Conservation (phyloP, 1,284 basidiomycete species). For the Sparassis latifolia region DNA sequence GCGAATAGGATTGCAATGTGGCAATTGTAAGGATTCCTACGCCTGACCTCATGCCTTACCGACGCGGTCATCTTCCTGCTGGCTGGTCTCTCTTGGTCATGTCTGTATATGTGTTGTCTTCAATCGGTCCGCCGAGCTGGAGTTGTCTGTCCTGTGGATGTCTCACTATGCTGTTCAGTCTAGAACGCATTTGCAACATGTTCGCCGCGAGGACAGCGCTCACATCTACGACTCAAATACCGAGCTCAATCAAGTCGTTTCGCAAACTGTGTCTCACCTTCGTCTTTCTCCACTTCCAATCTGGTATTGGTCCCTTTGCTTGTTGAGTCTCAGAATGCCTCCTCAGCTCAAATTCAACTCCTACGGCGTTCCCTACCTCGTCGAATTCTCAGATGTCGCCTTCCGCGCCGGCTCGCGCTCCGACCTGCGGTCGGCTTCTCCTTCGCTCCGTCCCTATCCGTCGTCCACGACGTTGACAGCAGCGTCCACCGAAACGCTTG, state of each 20-base stretch:
- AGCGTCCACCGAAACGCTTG: constrained; percentile 9
- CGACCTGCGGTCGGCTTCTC: constrained; percentile 4
- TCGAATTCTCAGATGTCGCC: constrained; percentile 39
- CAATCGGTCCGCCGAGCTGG: too few relatives aligned
- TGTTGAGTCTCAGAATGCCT: constrained; percentile 15
- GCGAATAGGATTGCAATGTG: too few relatives aligned
- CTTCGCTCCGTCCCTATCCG: neutral
- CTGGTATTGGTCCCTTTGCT: constrained; percentile 17
- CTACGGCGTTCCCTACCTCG: constrained; percentile 34
- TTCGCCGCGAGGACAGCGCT: constrained; percentile 6
- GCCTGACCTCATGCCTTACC: too few relatives aligned
- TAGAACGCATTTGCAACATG: constrained; percentile 5
- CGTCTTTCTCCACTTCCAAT: constrained; percentile 8
- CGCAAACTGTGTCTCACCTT: neutral
- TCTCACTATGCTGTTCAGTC: too few relatives aligned
- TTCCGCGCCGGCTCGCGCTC: constrained; percentile 24
- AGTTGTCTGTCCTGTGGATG: too few relatives aligned
- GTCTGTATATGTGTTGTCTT: too few relatives aligned
- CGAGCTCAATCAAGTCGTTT: neutral
- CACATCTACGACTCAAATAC: neutral
- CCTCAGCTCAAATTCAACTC: constrained; percentile 34
- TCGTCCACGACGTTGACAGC: constrained; percentile 10
- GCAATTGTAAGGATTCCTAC: too few relatives aligned
- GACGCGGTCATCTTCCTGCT: too few relatives aligned
- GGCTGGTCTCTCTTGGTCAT: too few relatives aligned